Base-by-base conservation (phyloP, 176 grass and related monocot species). In the Bothriochloa decipiens region DNA sequence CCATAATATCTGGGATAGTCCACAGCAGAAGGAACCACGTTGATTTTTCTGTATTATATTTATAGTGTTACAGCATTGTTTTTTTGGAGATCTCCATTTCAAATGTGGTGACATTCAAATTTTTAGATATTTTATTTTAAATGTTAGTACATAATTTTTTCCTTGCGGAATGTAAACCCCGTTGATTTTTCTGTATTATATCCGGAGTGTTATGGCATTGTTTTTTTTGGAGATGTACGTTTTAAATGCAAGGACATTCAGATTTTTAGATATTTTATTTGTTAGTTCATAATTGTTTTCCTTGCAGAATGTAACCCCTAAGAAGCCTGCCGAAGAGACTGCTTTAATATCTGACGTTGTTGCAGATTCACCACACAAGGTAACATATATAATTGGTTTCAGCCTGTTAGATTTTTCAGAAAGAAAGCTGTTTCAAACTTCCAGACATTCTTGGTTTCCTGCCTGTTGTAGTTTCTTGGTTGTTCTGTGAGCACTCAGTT, bases 341-440 rank as follows among this genome's bases (percentile, higher is more conserved):
- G 92, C 80, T 74, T 69, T 75, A 77, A 79, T 92, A 84, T 87
- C 93, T 39, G 82, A 96, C 61, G 22, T 86, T 70, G 96, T 99
- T 74, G 86, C 88, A 80, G 93, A 99, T 92, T 96, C 93, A 92
- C 75, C 90, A 39, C 82, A 92, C 28, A 99, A 99, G 97, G 97
- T 99, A 91, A 70, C 78, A 80, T 87, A 25, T 42, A 74, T 41
- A 62, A 62, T 45, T 77, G 29, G 57, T 91, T 70, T 77, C 58
- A 82, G 47, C 79, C 65, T n/a, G 33, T 47, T 55, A 72, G 14
- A 65, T 71, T 55, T 43, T 43, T 70, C 18, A 27, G 73, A 68
- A n/a, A 81, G 47, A 81, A 73, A 84, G 22, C 28, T 75, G 72
- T 74, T 26, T 50, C 7, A 84, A 68, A 36, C 39, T 41, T 58